Evolutionary conservation across 1,284 basidiomycete species (phyloP).

Genomic region (Pterula multifida): DNA sequence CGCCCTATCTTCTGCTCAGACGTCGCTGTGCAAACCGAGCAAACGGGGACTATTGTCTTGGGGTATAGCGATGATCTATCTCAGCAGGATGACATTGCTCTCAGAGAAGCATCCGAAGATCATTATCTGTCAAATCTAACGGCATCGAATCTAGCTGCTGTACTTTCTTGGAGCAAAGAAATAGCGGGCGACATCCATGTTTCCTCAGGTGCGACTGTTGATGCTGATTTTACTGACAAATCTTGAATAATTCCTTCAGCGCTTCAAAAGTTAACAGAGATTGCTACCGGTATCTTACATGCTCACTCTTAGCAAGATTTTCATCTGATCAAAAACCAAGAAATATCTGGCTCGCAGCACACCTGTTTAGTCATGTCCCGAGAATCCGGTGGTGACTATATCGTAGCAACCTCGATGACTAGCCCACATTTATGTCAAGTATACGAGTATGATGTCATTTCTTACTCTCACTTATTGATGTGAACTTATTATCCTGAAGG

Average conservation of each 20-base stretch:
- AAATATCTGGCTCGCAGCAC: conserved; percentile 51
- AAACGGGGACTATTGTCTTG: conserved; percentile 20
- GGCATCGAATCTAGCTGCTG: conserved; percentile 47
- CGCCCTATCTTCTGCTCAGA: conserved; percentile 44
- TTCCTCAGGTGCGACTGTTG: conserved; percentile 30
- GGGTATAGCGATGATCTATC: conserved; percentile 19
- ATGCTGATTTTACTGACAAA: conserved; percentile 5
- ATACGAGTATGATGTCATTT: conserved; percentile 36
- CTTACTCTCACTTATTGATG: background rate
- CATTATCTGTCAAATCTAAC: conserved; percentile 37
- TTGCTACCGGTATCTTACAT: conserved; percentile 40
- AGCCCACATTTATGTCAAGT: conserved; percentile 50
- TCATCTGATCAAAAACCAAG: conserved; percentile 18
- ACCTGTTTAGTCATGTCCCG: conserved; percentile 59
- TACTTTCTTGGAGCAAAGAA: conserved; percentile 59
- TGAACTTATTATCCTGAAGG: conserved; percentile 19
- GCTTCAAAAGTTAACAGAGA: conserved; percentile 55
- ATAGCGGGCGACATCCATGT: conserved; percentile 63
- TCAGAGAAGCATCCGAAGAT: conserved; percentile 30
- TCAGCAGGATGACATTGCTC: conserved; percentile 21
- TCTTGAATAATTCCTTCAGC: conserved; percentile 21
- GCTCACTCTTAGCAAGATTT: background rate
- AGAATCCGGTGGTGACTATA: conserved; percentile 51
- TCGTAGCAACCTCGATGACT: conserved; percentile 51
- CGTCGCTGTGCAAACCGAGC: conserved; percentile 51